These are phyloP conservation scores for Rhizomucor miehei DNA, from an alignment of 371 early-diverging fungal species.

Conservation along the genomic window DNA sequence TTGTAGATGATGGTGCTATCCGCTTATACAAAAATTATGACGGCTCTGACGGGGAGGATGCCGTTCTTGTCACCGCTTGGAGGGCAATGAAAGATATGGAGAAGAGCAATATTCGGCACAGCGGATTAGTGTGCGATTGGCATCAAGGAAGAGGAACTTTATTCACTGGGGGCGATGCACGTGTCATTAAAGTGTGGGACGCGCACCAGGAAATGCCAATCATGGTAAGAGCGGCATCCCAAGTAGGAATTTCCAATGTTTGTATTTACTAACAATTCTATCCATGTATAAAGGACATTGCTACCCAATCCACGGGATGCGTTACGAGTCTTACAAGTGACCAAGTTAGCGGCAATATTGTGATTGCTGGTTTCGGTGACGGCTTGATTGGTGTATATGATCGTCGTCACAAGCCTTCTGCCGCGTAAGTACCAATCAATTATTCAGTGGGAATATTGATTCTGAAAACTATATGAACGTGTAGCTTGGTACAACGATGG, in stretches of 20 bases:
- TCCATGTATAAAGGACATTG: slow-evolving; percentile 55
- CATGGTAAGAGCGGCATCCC: slow-evolving; percentile 40
- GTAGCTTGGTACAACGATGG: slow-evolving; percentile 59
- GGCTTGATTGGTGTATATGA: slow-evolving; percentile 82
- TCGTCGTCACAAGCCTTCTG: slow-evolving; percentile 53
- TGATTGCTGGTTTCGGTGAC: slow-evolving; percentile 82
- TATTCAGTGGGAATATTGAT: not conserved
- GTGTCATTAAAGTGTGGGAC: slow-evolving; percentile 81
- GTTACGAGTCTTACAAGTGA: slow-evolving; percentile 77
- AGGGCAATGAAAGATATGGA: slow-evolving; percentile 71
- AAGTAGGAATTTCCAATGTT: not conserved
- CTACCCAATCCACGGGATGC: slow-evolving; percentile 59
- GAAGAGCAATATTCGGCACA: slow-evolving; percentile 51
- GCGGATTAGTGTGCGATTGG: slow-evolving; percentile 76
- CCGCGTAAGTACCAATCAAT: slow-evolving; percentile 39
- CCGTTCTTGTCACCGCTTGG: slow-evolving; percentile 74
- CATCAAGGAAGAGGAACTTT: slow-evolving; percentile 72
- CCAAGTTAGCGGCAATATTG: slow-evolving; percentile 58
- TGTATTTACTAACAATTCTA: too few species aligned
- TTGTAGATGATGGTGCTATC: slow-evolving; percentile 74
- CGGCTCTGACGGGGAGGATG: slow-evolving; percentile 51
- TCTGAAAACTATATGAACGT: not conserved
- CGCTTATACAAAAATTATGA: slow-evolving; percentile 76
- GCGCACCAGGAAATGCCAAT: slow-evolving; percentile 74
- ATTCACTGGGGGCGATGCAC: slow-evolving; percentile 72